Evolutionary conservation across 257 asterid genomes (phyloP), one percentile per base, ranked within the genome.

Genomic region (Nicotiana paniculata): DNA sequence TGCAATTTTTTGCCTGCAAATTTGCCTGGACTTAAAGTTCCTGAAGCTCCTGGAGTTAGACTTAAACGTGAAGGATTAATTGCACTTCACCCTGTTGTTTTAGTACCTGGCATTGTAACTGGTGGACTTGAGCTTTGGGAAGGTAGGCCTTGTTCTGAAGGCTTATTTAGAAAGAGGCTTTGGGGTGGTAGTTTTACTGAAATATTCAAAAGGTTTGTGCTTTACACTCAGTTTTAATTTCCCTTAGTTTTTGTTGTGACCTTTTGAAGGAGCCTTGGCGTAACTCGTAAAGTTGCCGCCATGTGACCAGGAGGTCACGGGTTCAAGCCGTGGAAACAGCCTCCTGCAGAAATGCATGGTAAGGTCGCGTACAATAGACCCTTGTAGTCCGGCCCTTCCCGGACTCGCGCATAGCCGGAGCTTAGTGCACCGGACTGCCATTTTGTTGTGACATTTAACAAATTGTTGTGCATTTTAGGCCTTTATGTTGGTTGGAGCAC

Each of bases 81-180:
- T 11, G 90, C 94, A 0, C 83, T 77, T 57, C 98, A 95, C 79
- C 99, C 99, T 18, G 92, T 95, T 15, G 93, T 95, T 57, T 81
- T 95, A 82, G 95, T 93, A 64, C 97, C 98, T 32, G 97, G 98
- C 87, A 92, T 93, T 89, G 92, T 95, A 82, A 93, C 98, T n/a
- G 98, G 98, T 2, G 98, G 97, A 5, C 97, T 95, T 11, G 99
- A 93, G 91, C 94, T 95, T 6, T 93, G 99, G 99, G 98, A 95
- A 86, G 98, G 99, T 9, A 77, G 91, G 85, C 97, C 99, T 10
- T 95, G 98, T 84, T 86, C 94, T 12, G 91, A 93, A 9, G 97
- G 95, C 77, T 90, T 95, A 21, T 95, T 93, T 70, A 90, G 99
- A 39, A 89, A 87, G 72, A 86, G 97, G 70, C 92, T 95, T 5